These are phyloP conservation scores for Fremontodendron californicum DNA, from an alignment of 345 rosid species.

Conservation along the genomic window DNA sequence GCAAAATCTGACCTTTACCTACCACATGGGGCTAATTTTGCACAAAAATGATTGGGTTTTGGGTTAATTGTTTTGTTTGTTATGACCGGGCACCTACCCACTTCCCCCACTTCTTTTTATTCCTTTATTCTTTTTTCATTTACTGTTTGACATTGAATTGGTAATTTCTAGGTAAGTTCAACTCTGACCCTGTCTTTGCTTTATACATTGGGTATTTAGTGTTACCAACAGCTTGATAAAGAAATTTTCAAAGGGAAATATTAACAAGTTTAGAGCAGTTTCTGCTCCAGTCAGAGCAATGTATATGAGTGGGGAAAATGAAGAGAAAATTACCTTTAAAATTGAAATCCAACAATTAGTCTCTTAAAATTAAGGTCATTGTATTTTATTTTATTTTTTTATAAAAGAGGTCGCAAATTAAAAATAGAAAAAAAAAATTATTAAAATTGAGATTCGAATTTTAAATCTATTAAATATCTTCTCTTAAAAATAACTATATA, in stretches of 20 bases:
- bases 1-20: constrained; percentile 3
- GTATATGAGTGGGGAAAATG: not conserved
- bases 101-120: not conserved
- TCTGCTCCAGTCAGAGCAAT: not conserved
- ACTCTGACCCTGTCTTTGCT: not conserved
- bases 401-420: too few relatives aligned
- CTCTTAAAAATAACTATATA: too few relatives aligned
- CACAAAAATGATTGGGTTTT: constrained; percentile 18
- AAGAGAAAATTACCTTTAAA: not conserved
- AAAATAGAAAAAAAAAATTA: too few relatives aligned
- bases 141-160: not conserved
- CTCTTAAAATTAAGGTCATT: not conserved
- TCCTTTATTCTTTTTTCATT: not conserved
- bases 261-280: not conserved
- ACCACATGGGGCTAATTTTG: constrained; percentile 12
- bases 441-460: too few relatives aligned
- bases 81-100: not conserved
- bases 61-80: constrained; percentile 18
- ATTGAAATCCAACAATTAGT: not conserved
- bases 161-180: not conserved
- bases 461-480: too few relatives aligned
- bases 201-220: not conserved
- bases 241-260: not conserved
- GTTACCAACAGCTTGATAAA: not conserved
- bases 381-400: too few relatives aligned